Conservation (phyloP, 305 asterid genomes). For the Rubia tinctorum region DNA sequence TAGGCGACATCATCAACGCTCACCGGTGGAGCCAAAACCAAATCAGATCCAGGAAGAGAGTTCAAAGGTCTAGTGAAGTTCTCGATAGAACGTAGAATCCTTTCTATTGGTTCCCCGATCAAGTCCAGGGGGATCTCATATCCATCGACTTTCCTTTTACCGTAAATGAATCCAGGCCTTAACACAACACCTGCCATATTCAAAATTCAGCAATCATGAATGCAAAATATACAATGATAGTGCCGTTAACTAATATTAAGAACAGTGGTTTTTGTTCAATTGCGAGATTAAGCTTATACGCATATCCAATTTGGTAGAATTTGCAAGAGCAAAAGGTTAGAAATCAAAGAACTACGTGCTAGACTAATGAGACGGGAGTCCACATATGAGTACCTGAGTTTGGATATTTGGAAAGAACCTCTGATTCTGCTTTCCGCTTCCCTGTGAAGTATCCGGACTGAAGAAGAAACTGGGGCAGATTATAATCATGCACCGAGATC, state of each 20-base stretch:
- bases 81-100: slow-evolving; percentile 49
- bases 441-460: slow-evolving; percentile 81
- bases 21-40: slow-evolving; percentile 83
- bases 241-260: neutral
- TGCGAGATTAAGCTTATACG: neutral
- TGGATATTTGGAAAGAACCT: slow-evolving; percentile 88
- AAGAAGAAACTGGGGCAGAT: slow-evolving; percentile 79
- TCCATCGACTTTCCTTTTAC: slow-evolving; percentile 81
- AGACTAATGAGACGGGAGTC: slow-evolving; percentile 1
- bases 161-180: slow-evolving; percentile 90
- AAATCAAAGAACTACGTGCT: neutral
- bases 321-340: neutral
- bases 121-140: slow-evolving; percentile 86
- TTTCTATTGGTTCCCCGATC: slow-evolving; percentile 83
- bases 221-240: neutral
- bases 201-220: slow-evolving; percentile 14
- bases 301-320: neutral
- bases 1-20: slow-evolving; percentile 82
- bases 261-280: neutral
- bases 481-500: slow-evolving; percentile 96
- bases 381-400: slow-evolving; percentile 48
- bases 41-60: slow-evolving; percentile 88
- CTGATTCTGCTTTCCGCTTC: slow-evolving; percentile 96
- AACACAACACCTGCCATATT: slow-evolving; percentile 71
- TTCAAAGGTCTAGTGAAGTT: slow-evolving; percentile 69